These are phyloP conservation scores for Graphilbum fragrans DNA, from an alignment of 2,329 filamentous ascomycete genomes.

Conservation along the genomic window DNA sequence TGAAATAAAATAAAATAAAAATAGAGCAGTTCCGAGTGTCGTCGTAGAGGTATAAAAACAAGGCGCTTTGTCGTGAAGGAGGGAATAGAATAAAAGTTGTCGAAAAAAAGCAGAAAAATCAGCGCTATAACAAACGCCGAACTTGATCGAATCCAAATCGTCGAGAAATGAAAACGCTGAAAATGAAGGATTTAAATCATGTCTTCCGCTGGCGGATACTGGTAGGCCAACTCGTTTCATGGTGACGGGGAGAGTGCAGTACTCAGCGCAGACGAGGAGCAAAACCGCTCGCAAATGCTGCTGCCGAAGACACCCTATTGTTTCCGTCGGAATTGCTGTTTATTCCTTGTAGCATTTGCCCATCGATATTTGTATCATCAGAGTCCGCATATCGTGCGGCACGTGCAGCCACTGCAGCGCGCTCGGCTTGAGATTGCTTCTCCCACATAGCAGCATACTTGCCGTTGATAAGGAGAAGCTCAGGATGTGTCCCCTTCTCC, in stretches of 20 bases:
- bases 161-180: too few species aligned
- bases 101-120: background rate
- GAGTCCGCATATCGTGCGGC: conserved; percentile 27
- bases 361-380: conserved; percentile 38
- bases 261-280: background rate
- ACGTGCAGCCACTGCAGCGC: conserved; percentile 49
- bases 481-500: conserved; percentile 35
- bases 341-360: conserved; percentile 13
- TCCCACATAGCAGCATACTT: conserved; percentile 81
- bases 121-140: background rate
- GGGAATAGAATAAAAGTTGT: background rate
- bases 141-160: too few species aligned
- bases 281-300: conserved; percentile 21
- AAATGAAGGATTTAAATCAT: too few species aligned
- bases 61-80: background rate
- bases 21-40: too few species aligned
- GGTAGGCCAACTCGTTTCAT: too few species aligned
- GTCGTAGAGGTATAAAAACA: too few species aligned
- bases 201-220: too few species aligned
- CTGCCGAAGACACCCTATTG: conserved; percentile 31
- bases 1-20: too few species aligned
- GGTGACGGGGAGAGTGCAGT: conserved; percentile 1
- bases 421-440: conserved; percentile 72
- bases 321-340: conserved; percentile 33
- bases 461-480: conserved; percentile 57